phyloP scores from a whole-genome alignment of 352 stramenopile genomes.

The Phytophthora capsici region DNA sequence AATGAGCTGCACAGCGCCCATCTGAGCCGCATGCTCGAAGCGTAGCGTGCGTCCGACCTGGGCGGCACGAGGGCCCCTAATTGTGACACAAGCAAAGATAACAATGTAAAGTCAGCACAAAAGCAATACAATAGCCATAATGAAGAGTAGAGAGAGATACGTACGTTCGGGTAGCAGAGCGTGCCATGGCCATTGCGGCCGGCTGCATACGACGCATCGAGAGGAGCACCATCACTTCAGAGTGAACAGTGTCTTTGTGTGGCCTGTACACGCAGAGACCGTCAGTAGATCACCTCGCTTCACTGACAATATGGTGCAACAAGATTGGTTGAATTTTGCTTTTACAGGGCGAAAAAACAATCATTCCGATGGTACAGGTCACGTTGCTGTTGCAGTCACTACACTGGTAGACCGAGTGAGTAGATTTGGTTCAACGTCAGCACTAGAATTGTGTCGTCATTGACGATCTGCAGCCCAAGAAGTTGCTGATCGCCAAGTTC shows the following conservation, averaged over 20 bases:
- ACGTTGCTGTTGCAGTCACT: conserved; percentile 2
- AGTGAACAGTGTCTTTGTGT: conserved; percentile 32
- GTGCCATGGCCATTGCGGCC: conserved; percentile 38
- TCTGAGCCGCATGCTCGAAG: conserved; percentile 47
- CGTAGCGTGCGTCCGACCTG: conserved; percentile 38
- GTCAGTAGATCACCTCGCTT: conserved; percentile 36
- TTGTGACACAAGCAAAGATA: conserved; percentile 10
- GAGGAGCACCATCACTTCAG: conserved; percentile 56
- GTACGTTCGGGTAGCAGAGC: conserved; percentile 37
- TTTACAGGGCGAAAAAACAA: conserved; percentile 23
- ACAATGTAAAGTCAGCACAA: background rate
- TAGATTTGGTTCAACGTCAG: conserved; percentile 59
- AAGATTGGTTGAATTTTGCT: conserved; percentile 16
- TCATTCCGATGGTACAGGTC: conserved; percentile 8
- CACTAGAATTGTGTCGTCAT: conserved; percentile 53
- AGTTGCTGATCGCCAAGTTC: conserved; percentile 74
- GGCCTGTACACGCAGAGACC: conserved; percentile 9
- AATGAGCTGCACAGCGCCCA: conserved; percentile 58
- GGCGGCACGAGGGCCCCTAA: conserved; percentile 32
- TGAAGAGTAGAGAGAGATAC: background rate
- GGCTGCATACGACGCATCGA: conserved; percentile 72
- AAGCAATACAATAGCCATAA: background rate
- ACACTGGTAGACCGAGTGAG: conserved; percentile 32
- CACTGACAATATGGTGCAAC: conserved; percentile 6
- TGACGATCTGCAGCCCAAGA: conserved; percentile 61